Percentiles rank a stretch among this genome's conserved stretches.
Conservation (phyloP, 306 rosid species). For the Quercus suber region DNA sequence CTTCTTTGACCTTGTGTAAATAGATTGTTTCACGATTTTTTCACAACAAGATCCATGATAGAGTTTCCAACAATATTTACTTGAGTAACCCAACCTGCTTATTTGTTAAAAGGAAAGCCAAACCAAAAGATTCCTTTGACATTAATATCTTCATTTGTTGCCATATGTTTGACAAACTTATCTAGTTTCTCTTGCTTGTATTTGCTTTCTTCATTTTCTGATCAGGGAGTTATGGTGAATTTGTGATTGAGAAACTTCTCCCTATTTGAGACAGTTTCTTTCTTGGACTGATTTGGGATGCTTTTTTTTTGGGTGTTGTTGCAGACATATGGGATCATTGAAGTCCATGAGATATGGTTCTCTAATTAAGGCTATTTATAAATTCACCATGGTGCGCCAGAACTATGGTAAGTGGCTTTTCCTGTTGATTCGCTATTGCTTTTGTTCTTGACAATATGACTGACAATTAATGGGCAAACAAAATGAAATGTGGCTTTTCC, state of each 20-base stretch:
- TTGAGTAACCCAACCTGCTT: background rate
- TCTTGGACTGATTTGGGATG: slow-evolving; percentile 20
- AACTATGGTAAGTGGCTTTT: slow-evolving; percentile 58
- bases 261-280: background rate
- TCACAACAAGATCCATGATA: background rate
- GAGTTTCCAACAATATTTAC: background rate
- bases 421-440: background rate
- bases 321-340: slow-evolving; percentile 84
- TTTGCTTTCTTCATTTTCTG: background rate
- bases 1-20: no score
- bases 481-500: background rate
- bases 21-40: no score
- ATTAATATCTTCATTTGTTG: background rate
- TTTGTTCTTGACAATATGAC: background rate
- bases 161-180: background rate
- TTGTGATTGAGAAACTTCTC: slow-evolving; percentile 5
- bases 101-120: background rate
- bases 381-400: slow-evolving; percentile 62
- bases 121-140: background rate
- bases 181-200: background rate
- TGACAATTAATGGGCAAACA: background rate
- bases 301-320: slow-evolving; percentile 4
- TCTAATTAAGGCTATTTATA: slow-evolving; percentile 64
- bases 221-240: background rate
- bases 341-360: slow-evolving; percentile 67